Base-by-base conservation (phyloP, 192 early-diverging fungal genomes). In the Dissophora globulifera region DNA sequence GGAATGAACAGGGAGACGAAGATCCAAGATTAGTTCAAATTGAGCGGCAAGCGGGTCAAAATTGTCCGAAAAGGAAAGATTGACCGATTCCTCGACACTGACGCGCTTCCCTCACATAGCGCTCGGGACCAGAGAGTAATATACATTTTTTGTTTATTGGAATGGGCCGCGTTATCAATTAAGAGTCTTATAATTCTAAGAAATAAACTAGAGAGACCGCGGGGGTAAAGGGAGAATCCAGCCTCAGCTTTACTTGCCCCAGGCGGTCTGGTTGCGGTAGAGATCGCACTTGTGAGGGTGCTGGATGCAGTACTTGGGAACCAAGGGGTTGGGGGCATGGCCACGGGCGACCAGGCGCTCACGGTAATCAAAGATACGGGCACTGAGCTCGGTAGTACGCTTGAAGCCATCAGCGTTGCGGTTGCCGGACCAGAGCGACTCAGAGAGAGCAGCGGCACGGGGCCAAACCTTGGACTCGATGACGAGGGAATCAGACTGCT, bases 401-500 rank as follows among this genome's bases (percentile, higher is more conserved):
- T 79, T 78, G n/a, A 66, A 62, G 17, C 78, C 71, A 1, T 69
- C 33, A 10, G 64, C 67, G 55, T 91, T 79, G 20, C 82, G 78
- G 62, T 84, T 86, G 35, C 89, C 88, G 25, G 89, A 88, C 91
- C 91, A 93, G 47, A 86, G 74, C 11, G 88, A 67, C 81, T 93
- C 91, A 9, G 90, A 85, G 35, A 85, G 78, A 9, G 90, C 90
- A 30, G 87, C 80, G 48, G 87, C 67, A 32, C 90, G 89, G 12
- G 91, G 90, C 90, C 91, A 93, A 42, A 93, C 62, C 48, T 84
- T 84, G 55, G 52, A 56, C 70, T 92, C 90, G 42, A 93, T 42
- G 20, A 84, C 81, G 26, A 67, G 67, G 20, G 62, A 33, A 65
- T 90, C 90, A 1, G 84, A 58, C 74, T 90, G 87, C 81, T 91